Percentiles rank a stretch among this genome's conserved stretches.
Conservation (phyloP, 768 basidiomycete genomes). For the Suillus brevipes region DNA sequence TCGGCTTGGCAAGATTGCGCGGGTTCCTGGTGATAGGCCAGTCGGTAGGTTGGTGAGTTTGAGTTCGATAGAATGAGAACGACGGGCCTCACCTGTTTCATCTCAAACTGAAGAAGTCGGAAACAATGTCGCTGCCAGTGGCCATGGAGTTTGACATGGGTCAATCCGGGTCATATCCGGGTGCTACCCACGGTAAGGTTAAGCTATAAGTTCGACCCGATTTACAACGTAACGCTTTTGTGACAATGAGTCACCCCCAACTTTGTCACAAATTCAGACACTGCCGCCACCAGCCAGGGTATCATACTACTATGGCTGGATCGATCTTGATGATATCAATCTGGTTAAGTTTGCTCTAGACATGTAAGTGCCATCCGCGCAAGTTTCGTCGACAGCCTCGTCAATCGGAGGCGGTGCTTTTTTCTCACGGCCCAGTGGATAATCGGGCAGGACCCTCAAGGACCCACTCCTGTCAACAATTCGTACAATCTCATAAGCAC, state of each 20-base stretch:
- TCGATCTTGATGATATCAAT: background rate
- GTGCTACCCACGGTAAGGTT: no score
- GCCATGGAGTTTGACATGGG: no score
- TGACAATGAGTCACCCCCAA: background rate
- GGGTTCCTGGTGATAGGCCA: background rate
- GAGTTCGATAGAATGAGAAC: background rate
- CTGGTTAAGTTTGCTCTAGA: background rate
- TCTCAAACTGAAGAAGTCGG: background rate
- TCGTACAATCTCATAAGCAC: background rate
- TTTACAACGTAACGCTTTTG: no score
- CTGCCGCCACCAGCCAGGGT: background rate
- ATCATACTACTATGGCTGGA: background rate
- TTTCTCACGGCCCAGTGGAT: background rate
- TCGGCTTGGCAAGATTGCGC: background rate
- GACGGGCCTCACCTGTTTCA: background rate
- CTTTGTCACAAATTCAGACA: no score
- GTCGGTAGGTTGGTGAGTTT: background rate
- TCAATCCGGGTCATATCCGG: no score
- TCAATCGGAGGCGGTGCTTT: background rate
- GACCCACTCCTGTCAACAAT: conserved; percentile 1
- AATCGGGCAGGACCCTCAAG: background rate
- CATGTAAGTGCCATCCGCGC: no score
- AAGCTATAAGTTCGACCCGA: no score
- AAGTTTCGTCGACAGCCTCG: no score
- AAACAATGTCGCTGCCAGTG: background rate